Base-by-base conservation (phyloP, 768 basidiomycete species). In the Rhodotorula toruloides region DNA sequence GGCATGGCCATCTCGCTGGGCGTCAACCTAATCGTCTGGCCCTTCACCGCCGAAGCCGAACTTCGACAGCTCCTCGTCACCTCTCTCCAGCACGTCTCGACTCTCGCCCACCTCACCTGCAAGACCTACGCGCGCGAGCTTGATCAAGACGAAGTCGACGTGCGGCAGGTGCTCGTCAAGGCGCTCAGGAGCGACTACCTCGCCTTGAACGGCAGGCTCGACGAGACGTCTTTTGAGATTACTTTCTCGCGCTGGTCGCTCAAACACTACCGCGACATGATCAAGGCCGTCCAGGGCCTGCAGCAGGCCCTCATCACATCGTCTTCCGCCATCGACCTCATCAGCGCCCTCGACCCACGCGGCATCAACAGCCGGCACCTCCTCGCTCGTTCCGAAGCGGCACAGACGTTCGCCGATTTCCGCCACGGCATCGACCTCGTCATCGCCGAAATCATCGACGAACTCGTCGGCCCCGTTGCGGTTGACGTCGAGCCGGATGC, bases 391-490 rank as follows among this genome's bases (percentile, higher is more conserved):
- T 76, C 79, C 65, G 93, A 93, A 81, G 89, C 84, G 59, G 87
- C 88, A 65, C 86, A 43, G 17, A 56, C 69, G 19, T 71, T 71
- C 19, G 46, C 49, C 25, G 39, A 85, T 74, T 88, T 91, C 76
- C 93, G 91, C 82, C 91, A 90, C 66, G 91, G 94, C 53, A 90
- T 98, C 69, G 87, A 97, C 71, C 92, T 93, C 67, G 82, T 97
- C 75, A 90, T 98, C 75, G 79, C 93, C 42, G 93, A 91, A 76
- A 91, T 88, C 65, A 94, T 98, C 75, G 65, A 71, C 56, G 55
- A 61, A 52, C 52, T 71, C n/a, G 47, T 48, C 32, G 65, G 63
- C 13, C 14, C 48, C 14, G 40, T 16, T 11, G 40, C 39, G 0
- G 56, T 53, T 21, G 56, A 50, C 12, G 43, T 34, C 8, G 44